Evolutionary conservation across 768 basidiomycete genomes (phyloP).

Genomic region (Phaffia tasmanica): DNA sequence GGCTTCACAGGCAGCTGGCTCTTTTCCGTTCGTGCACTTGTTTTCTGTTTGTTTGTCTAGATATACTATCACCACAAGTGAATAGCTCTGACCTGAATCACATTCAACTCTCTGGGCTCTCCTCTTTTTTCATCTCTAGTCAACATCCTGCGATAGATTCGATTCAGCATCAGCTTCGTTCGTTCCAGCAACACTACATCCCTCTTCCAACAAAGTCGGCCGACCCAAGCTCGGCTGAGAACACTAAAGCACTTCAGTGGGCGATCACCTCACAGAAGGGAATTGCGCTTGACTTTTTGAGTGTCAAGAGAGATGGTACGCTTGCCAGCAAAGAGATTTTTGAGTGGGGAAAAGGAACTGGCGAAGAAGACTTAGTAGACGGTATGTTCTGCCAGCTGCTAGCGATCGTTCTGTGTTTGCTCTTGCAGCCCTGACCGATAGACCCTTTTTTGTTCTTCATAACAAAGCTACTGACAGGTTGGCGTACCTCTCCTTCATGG

Average conservation of each 20-base stretch:
- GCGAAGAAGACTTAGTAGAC: conserved; percentile 15
- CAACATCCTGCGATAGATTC: conserved; percentile 22
- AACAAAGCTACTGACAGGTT: conserved; percentile 11
- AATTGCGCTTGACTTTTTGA: conserved; percentile 11
- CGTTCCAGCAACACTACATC: conserved; percentile 13
- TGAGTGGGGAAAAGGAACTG: conserved; percentile 4
- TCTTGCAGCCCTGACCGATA: neutral
- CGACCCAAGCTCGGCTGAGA: neutral
- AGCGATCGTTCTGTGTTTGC: neutral
- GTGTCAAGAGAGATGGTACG: conserved; percentile 4
- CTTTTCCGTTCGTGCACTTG: too few species aligned
- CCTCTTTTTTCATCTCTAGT: neutral
- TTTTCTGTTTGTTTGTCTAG: too few species aligned
- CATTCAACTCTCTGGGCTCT: neutral
- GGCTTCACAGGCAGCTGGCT: too few species aligned
- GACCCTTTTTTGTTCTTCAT: neutral
- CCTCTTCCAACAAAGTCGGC: neutral
- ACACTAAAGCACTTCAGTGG: conserved; percentile 4
- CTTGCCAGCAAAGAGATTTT: conserved; percentile 15
- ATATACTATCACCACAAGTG: too few species aligned
- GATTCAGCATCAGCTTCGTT: conserved; percentile 13
- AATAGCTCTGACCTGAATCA: neutral
- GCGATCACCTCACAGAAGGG: conserved; percentile 16
- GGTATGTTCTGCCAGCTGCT: neutral
- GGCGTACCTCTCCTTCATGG: conserved; percentile 11